Evolutionary conservation across 2,329 filamentous ascomycete genomes (phyloP), one percentile per base, ranked within the genome.

Genomic region (Botrytis hyacinthi): DNA sequence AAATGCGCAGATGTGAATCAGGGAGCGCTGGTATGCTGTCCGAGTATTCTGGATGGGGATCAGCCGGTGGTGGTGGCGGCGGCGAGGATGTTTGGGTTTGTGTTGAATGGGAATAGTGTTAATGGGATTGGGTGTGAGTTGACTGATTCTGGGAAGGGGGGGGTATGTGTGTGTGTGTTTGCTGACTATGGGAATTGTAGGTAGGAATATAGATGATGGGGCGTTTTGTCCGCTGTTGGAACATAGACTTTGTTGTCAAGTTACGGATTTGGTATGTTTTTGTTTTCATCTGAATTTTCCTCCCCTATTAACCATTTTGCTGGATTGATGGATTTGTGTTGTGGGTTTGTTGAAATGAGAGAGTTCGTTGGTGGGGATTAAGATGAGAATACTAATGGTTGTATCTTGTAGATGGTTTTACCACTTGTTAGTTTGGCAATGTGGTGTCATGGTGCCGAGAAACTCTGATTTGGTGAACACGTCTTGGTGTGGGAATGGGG

Each of bases 191-290:
- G 14, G 9, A 1, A 44, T n/a, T 29, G 0, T 35, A 67, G 63
- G 63, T 18, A 51, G 16, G 26, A 37, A 2, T 20, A 2, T 67
- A 2, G 3, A 37, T 51, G 46, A 51, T 67, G 46, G 14, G 12
- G 46, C 7, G 35, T 12, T n/a, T 51, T 67, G 63, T 40, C 8
- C 63, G 4, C 22, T n/a, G 14, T 6, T 18, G 12, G 42, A 67
- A 20, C 20, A 67, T 40, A 67, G 63, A 67, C 63, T 67, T 29
- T 67, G 63, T 51, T 67, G 63, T 67, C 63, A 51, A 2, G 63
- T 67, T 51, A 67, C 63, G 8, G 63, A 51, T 51, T 51, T 67
- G 63, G 63, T 67, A 67, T n/a, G 63, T 66, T 26, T 32, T 22
- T 44, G 6, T 29, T 32, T 5, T 44, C 3, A 3, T n/a, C 3